Base-by-base conservation (phyloP, 2,329 filamentous ascomycete genomes). In the Metarhizium guizhouense region DNA sequence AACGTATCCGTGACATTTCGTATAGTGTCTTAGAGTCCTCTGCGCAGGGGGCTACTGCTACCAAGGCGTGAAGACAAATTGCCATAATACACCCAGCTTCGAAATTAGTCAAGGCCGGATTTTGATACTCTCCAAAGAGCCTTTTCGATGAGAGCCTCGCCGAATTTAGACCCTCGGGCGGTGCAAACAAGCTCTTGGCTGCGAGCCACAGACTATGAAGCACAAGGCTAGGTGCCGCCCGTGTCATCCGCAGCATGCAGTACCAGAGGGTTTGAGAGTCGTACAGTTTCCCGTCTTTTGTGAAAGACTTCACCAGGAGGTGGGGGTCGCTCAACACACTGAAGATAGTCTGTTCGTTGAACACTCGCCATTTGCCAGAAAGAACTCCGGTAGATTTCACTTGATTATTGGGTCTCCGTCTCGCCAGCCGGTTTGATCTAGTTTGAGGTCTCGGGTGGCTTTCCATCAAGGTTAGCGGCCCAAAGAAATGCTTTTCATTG, bases 181-280 rank as follows among this genome's bases (percentile, higher is more conserved):
- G 76, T n/a, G 74, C 70, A 61, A 86, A 87, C 4, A 87, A 70
- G 50, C 75, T 75, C 7, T 76, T 78, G 1, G 83, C 74, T 6
- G 81, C 81, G 59, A 81, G 73, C 85, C 85, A 88, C 5, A 87
- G 72, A 61, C 81, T 84, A 63, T 86, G 80, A 53, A 85, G 79
- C 2, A 86, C 81, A 20, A 86, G 65, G 50, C 72, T 80, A 4
- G 82, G 80, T 16, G 78, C 76, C 47, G 78, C 75, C 51, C 81
- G 74, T 5, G 79, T 83, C 67, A 86, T 70, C 55, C 79, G 78
- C 54, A 84, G 68, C 75, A 84, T 83, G 62, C 79, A 81, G 63
- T 83, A 85, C 81, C 80, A 86, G 1, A 84, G 69, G 14, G 77
- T 81, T 53, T 82, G 81, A 1, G 82, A 84, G 65, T 86, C 81